Evolutionary conservation across 179 eudicot species (phyloP).

Genomic region (Sideroxylon spinosum): DNA sequence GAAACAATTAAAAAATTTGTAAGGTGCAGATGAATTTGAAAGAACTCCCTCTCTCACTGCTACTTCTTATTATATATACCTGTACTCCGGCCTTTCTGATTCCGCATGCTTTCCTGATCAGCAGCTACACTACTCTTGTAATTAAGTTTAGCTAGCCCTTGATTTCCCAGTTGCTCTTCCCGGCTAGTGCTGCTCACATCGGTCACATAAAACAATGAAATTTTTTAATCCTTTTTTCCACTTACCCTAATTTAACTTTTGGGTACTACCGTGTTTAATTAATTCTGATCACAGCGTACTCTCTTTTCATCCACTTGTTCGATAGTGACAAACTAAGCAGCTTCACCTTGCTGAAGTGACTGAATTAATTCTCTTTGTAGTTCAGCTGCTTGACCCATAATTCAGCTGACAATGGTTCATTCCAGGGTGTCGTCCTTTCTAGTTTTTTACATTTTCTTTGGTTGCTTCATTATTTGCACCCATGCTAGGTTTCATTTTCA

Average conservation of each 20-base stretch:
- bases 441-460: conserved; percentile 23
- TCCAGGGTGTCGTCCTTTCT: conserved; percentile 16
- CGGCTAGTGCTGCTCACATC: not conserved
- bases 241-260: not conserved
- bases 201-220: not conserved
- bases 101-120: conserved; percentile 28
- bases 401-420: conserved; percentile 19
- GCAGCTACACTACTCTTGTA: not conserved
- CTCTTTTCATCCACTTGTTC: conserved; percentile 8
- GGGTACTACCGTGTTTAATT: not conserved
- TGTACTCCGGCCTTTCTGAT: conserved; percentile 26
- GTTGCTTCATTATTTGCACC: conserved; percentile 19
- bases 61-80: not conserved
- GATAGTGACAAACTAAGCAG: not conserved
- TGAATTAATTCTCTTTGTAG: not conserved
- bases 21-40: conserved; percentile 6
- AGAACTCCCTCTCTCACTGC: conserved; percentile 16
- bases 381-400: not conserved
- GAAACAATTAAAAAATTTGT: not conserved
- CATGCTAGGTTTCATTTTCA: conserved; percentile 53
- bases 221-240: not conserved
- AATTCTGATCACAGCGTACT: not conserved
- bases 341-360: not conserved
- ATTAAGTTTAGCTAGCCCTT: not conserved
- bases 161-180: not conserved